Percentiles rank a stretch among this genome's conserved stretches.
These are phyloP conservation scores for Endotrypanum monterogeii DNA, from an alignment of 208 protist genomes.

Conservation along the genomic window DNA sequence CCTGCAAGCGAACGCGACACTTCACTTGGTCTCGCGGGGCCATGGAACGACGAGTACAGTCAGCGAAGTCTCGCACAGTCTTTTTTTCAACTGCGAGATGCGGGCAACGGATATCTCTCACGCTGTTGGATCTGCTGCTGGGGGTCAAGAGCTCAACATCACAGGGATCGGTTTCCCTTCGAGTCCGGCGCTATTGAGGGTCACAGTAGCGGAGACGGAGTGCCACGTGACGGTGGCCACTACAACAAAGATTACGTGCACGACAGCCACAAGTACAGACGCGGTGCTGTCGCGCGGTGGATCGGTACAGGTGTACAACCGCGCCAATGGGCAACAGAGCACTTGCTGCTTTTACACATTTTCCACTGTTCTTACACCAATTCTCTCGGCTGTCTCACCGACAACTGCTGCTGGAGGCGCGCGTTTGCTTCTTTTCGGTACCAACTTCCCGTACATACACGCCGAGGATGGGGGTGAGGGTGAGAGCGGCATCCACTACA, in stretches of 20 bases:
- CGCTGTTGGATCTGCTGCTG: constrained; percentile 26
- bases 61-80: neutral
- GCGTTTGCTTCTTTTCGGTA: constrained; percentile 22
- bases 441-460: constrained; percentile 1
- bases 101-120: constrained; percentile 17
- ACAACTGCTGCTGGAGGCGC: constrained; percentile 11
- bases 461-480: neutral
- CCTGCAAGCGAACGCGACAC: constrained; percentile 15
- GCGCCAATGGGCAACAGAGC: constrained; percentile 19
- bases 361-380: constrained; percentile 29
- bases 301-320: constrained; percentile 25
- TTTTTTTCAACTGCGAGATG: constrained; percentile 45
- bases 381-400: constrained; percentile 34
- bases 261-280: constrained; percentile 7
- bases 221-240: constrained; percentile 23
- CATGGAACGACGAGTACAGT: constrained; percentile 22
- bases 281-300: constrained; percentile 8
- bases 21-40: constrained; percentile 33
- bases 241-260: constrained; percentile 28
- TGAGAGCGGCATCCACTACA: neutral
- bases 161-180: constrained; percentile 35
- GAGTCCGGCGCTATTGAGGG: constrained; percentile 10
- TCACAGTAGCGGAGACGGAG: constrained; percentile 30
- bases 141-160: constrained; percentile 34
- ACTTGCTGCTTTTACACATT: constrained; percentile 45